Base-by-base conservation (phyloP, 2,329 filamentous ascomycete species). In the Arthrobotrys sinensis region DNA sequence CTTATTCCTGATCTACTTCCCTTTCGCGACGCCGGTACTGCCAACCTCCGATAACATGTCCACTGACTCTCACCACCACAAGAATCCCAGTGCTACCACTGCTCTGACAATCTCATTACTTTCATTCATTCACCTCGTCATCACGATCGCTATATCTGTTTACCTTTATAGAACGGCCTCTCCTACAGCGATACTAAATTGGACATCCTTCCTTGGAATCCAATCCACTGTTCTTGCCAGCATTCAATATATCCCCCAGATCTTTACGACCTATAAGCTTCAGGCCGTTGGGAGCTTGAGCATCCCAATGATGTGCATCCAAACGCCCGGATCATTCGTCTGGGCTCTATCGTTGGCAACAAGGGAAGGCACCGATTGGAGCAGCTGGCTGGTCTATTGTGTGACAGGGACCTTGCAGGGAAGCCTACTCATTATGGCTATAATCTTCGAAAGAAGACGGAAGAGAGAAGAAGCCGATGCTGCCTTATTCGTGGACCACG, bases 291-390 rank as follows among this genome's bases (percentile, higher is more conserved):
- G 94, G 68, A 97, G 94, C 83, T 86, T 99, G 81, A 97, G 93
- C 82, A 96, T 99, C 71, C 91, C 93, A 3, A 98, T 97, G 92
- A 98, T 99, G 94, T 92, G 92, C 83, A 97, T 99, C 38, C 96
- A 99, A 84, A 97, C 95, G 0, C 96, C 96, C 0, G 96, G 96
- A 0, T 94, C 93, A 76, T 91, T 97, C 81, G 86, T 99, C 5
- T 98, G 97, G 85, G 94, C 95, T 0, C 91, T 88, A 11, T 97
- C 94, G 83, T 86, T 99, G 50, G 93, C 91, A 63, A 90, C 89
- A 6, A 89, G 96, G 53, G 88, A 97, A 19, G 96, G 96, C 0
- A 87, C 87, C 82, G 90, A 88, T 38, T 99, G 96, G 96, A 97
- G 94, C 85, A 93, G 94, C 0, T 99, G 96, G 96, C 91, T 93